A percentile compares a stretch with the other conserved stretches of the same genome.
Conservation (phyloP, 2,329 filamentous ascomycete species). For the Aspergillus japonicus region DNA sequence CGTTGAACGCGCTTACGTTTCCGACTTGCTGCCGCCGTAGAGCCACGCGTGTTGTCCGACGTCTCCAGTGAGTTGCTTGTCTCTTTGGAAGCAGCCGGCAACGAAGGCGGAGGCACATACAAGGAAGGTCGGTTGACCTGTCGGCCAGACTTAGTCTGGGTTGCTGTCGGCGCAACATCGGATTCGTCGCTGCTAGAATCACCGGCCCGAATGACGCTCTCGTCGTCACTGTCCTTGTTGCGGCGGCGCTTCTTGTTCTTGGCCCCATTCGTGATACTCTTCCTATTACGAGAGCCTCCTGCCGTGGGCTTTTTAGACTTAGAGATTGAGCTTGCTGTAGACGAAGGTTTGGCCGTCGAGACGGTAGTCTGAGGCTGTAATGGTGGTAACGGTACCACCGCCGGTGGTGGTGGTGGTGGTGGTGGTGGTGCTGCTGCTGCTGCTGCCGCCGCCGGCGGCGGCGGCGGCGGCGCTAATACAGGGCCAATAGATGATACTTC, state of each 20-base stretch:
- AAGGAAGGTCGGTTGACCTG: constrained; percentile 64
- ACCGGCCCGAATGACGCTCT: constrained; percentile 35
- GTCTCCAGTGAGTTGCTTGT: constrained; percentile 14
- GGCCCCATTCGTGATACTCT: constrained; percentile 11
- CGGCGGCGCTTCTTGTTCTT: constrained; percentile 27
- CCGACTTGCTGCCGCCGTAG: constrained; percentile 36
- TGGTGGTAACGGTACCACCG: neutral
- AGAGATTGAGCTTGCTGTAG: constrained; percentile 2
- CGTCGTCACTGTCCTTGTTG: constrained; percentile 30
- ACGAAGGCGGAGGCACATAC: constrained; percentile 54
- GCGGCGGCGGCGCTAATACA: neutral
- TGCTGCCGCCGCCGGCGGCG: too few species aligned
- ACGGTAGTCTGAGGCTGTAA: constrained; percentile 8
- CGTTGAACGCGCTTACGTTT: constrained; percentile 57
- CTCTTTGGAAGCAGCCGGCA: constrained; percentile 19
- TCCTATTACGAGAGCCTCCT: constrained; percentile 18
- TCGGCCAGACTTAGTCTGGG: constrained; percentile 73
- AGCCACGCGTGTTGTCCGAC: constrained; percentile 12
- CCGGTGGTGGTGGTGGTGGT: neutral
- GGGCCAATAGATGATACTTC: neutral
- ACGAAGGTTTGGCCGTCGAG: constrained; percentile 9
- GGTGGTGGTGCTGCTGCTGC: neutral
- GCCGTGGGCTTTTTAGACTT: constrained; percentile 15
- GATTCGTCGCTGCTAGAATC: constrained; percentile 41
- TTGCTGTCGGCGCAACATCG: constrained; percentile 56